Conservation (phyloP, 805 yeast genomes). For the Lipomyces chichibuensis region DNA sequence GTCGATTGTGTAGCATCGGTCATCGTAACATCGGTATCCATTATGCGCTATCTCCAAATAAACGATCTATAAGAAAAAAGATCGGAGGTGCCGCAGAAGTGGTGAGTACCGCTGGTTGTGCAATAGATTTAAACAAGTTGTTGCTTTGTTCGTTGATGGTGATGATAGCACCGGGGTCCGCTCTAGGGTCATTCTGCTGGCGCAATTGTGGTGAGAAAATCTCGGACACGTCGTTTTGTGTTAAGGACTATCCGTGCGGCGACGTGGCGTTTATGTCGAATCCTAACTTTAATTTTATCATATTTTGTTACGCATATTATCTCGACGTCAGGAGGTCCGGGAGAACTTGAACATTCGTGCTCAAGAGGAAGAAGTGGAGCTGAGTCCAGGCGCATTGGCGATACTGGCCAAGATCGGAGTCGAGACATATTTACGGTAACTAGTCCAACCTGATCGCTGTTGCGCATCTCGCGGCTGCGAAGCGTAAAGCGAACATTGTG, state of each 20-base stretch:
- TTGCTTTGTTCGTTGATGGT: no score
- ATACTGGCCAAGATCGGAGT: conserved; percentile 85
- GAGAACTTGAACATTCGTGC: conserved; percentile 88
- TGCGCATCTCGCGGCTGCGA: conserved; percentile 80
- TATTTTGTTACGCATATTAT: conserved; percentile 64
- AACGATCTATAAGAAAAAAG: neutral
- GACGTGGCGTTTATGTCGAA: neutral
- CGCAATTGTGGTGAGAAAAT: neutral
- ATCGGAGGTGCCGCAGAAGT: neutral
- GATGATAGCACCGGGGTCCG: no score
- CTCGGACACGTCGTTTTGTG: neutral
- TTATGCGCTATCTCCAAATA: conserved; percentile 3
- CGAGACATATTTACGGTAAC: conserved; percentile 88
- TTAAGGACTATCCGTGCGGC: neutral
- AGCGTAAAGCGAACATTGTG: conserved; percentile 71
- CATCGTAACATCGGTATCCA: conserved; percentile 34
- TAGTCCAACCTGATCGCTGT: conserved; percentile 90
- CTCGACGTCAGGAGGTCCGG: conserved; percentile 81
- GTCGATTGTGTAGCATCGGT: conserved; percentile 30
- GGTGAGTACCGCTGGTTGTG: neutral
- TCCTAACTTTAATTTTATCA: neutral
- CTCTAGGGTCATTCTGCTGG: neutral
- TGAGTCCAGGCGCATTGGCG: conserved; percentile 79
- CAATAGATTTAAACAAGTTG: no score
- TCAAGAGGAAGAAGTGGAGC: conserved; percentile 88